Percentiles rank a stretch among this genome's conserved stretches.
phyloP scores from a whole-genome alignment of 495 filamentous ascomycete genomes.

The Terfezia claveryi region DNA sequence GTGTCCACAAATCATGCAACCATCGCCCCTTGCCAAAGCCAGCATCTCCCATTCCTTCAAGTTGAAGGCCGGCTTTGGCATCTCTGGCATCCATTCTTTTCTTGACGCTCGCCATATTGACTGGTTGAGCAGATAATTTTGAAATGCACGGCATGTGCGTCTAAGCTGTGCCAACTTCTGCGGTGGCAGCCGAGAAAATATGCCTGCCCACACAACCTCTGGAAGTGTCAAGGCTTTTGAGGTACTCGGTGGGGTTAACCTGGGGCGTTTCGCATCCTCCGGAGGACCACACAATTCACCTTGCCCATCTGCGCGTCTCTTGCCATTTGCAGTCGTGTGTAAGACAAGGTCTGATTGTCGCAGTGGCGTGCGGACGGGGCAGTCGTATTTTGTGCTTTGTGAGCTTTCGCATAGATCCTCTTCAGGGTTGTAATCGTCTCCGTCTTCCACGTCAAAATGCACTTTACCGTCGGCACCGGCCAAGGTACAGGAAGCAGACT shows the following conservation, averaged over 20 bases:
- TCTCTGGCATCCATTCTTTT: conserved; percentile 21
- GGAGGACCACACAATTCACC: not conserved
- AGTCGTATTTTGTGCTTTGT: not conserved
- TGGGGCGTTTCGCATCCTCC: not conserved
- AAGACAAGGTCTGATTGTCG: too few relatives aligned
- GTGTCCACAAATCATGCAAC: conserved; percentile 27
- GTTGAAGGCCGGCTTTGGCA: conserved; percentile 26
- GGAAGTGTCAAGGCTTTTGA: conserved; percentile 18
- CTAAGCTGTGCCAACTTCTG: conserved; percentile 10
- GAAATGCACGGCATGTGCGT: conserved; percentile 5
- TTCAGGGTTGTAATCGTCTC: conserved; percentile 2
- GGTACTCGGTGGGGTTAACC: conserved; percentile 19
- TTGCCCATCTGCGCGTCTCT: not conserved
- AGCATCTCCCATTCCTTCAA: conserved; percentile 29
- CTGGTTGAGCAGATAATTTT: conserved; percentile 22
- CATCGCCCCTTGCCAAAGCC: conserved; percentile 22
- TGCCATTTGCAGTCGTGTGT: not conserved
- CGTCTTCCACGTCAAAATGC: conserved; percentile 1
- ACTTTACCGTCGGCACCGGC: not conserved
- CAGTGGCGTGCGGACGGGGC: too few relatives aligned
- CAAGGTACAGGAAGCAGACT: not conserved
- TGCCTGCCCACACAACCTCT: conserved; percentile 8
- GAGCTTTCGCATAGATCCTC: not conserved
- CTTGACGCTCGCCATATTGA: conserved; percentile 28
- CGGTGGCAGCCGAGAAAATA: conserved; percentile 7